phyloP scores from a whole-genome alignment of 805 yeast genomes.

The Ogataea glucozyma region DNA sequence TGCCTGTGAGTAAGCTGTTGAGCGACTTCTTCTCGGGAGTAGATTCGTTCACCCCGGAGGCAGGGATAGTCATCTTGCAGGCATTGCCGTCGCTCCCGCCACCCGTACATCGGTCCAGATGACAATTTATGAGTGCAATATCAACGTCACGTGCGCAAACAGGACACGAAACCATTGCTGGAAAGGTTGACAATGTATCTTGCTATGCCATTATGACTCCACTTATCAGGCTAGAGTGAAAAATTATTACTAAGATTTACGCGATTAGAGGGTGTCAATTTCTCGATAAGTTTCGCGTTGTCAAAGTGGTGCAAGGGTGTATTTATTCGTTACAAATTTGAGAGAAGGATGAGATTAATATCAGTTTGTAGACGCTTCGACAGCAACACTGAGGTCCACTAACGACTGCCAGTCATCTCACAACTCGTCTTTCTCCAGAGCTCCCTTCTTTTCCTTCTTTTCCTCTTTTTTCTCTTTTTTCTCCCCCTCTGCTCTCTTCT shows the following conservation, averaged over 20 bases:
- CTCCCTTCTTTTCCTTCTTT: conserved; percentile 16
- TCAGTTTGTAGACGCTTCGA: neutral
- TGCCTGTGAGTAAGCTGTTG: conserved; percentile 20
- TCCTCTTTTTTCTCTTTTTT: conserved; percentile 16
- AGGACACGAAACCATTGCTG: conserved; percentile 39
- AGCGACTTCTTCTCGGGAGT: conserved; percentile 11
- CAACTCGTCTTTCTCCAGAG: conserved; percentile 23
- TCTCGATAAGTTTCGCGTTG: conserved; percentile 1
- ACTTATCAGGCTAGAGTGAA: too few species aligned
- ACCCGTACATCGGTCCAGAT: conserved; percentile 35
- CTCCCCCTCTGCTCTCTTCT: conserved; percentile 18
- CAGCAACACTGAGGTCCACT: neutral
- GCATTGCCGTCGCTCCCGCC: conserved; percentile 7
- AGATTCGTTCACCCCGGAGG: conserved; percentile 6
- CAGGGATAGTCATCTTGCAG: conserved; percentile 12
- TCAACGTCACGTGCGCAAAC: conserved; percentile 33
- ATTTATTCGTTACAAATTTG: too few species aligned
- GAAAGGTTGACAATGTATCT: neutral
- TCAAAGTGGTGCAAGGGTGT: neutral
- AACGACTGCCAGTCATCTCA: conserved; percentile 2
- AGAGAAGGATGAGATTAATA: neutral
- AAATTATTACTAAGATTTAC: too few species aligned
- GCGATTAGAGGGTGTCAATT: too few species aligned
- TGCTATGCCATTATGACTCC: too few species aligned
- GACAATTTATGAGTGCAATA: conserved; percentile 34